Evolutionary conservation across 2,329 filamentous ascomycete species (phyloP), one percentile per base, ranked within the genome.

Genomic region (Lanzia echinophila): DNA sequence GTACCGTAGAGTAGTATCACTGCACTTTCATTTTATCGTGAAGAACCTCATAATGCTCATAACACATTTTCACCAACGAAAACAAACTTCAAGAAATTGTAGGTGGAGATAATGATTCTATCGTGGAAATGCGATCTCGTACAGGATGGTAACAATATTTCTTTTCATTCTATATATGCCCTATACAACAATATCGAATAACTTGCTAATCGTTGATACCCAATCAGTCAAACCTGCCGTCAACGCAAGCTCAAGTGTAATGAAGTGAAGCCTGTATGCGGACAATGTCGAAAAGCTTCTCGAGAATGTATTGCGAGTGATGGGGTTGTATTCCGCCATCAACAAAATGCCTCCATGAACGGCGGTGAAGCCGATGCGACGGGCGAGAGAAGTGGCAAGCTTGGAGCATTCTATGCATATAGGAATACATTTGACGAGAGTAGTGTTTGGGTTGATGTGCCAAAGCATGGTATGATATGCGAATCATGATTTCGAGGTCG

Each of bases 271-370:
- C 82, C 81, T 11, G 67, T 75, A 36, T 85, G 82, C 63, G 75
- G 78, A 33, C 80, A 83, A 67, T 85, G 82, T 67, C 71, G 56
- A 24, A 67, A 83, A 67, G 81, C 79, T 5, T 76, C 75, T 46
- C 74, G 82, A 61, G 75, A 81, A 67, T 85, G 82, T 67, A 71
- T 79, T 44, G 79, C 79, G 22, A 81, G 78, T 63, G 79, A 81
- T 58, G 81, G 80, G 49, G 77, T 86, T 61, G 79, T 84, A 43
- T 86, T 85, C 63, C 78, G 82, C 53, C 83, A 86, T 67, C 82
- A 86, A 63, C 82, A 86, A 68, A 86, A 86, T 75, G 81, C 82
- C 31, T 84, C 81, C 19, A 82, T 85, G 81, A 85, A 84, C 56
- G 75, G 77, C 47, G 64, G 67, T 36, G 69, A 70, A 13, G 71